Conservation (phyloP, 805 yeast genomes). For the Saccharomycopsis sp. region DNA sequence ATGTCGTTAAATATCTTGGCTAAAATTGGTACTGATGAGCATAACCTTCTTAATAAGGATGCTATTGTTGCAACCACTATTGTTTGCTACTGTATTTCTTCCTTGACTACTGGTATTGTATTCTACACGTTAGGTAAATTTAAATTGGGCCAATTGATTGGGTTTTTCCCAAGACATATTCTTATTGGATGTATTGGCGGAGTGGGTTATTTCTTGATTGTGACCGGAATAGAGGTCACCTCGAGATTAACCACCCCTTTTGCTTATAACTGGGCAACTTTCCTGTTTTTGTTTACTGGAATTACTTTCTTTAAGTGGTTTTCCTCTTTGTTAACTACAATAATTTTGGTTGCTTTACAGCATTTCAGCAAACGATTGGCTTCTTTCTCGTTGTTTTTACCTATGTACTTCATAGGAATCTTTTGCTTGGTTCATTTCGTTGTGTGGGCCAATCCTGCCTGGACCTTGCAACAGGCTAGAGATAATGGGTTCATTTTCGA, state of each 20-base stretch:
- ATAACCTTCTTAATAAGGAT: conserved; percentile 28
- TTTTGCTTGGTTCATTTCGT: conserved; percentile 64
- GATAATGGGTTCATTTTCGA: conserved; percentile 80
- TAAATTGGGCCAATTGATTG: conserved; percentile 77
- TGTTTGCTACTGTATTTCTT: conserved; percentile 73
- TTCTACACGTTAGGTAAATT: conserved; percentile 74
- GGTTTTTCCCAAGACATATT: conserved; percentile 94
- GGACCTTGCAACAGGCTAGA: conserved; percentile 58
- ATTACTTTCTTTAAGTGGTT: conserved; percentile 55
- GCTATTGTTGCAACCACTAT: conserved; percentile 79
- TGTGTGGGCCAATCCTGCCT: conserved; percentile 56
- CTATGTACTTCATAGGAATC: conserved; percentile 68
- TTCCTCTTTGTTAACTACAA: conserved; percentile 61
- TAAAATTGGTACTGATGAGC: conserved; percentile 43
- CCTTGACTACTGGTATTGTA: conserved; percentile 80
- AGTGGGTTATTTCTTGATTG: conserved; percentile 86
- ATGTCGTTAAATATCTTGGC: conserved; percentile 74
- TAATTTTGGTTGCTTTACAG: conserved; percentile 54
- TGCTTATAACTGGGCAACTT: conserved; percentile 52
- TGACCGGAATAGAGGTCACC: conserved; percentile 90
- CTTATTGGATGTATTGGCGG: conserved; percentile 98
- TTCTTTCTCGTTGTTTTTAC: conserved; percentile 62
- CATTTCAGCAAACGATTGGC: conserved; percentile 41
- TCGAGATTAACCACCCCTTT: conserved; percentile 73
- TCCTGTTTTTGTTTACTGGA: conserved; percentile 39